A percentile compares a stretch with the other conserved stretches of the same genome.
Conservation (phyloP, 2,329 filamentous ascomycete genomes). For the Phaeophleospora eucalypticola region DNA sequence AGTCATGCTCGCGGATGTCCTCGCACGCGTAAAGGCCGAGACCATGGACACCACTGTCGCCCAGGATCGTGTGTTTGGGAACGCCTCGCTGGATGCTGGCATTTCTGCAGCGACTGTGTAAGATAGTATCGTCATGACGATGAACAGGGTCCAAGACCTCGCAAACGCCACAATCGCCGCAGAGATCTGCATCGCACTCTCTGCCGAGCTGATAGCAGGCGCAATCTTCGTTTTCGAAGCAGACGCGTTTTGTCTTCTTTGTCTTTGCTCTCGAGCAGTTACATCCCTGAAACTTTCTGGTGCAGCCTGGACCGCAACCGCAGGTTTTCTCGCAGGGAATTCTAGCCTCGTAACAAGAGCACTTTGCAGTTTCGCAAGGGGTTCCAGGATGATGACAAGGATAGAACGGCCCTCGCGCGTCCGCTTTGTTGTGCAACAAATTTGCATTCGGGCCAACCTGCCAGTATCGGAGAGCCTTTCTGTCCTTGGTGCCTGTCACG, state of each 20-base stretch:
- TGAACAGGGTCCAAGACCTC: conserved; percentile 68
- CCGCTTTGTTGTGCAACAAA: conserved; percentile 9
- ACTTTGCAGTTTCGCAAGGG: conserved; percentile 58
- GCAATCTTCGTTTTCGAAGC: conserved; percentile 47
- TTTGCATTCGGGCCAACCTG: conserved; percentile 9
- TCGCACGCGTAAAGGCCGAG: conserved; percentile 73
- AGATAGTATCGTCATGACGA: conserved; percentile 54
- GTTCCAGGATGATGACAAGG: conserved; percentile 65
- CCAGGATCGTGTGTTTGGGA: conserved; percentile 63
- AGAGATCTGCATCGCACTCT: conserved; percentile 77
- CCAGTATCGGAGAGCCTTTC: conserved; percentile 18
- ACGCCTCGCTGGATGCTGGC: conserved; percentile 65
- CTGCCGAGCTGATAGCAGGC: conserved; percentile 68
- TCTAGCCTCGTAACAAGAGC: conserved; percentile 58
- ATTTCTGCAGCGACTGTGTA: conserved; percentile 64
- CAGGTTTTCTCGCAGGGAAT: conserved; percentile 72
- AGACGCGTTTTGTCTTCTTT: conserved; percentile 42
- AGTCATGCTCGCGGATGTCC: conserved; percentile 63
- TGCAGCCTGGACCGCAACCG: conserved; percentile 58
- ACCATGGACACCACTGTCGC: conserved; percentile 67
- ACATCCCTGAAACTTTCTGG: conserved; percentile 45
- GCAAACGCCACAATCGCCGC: conserved; percentile 63
- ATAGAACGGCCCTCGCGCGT: conserved; percentile 54
- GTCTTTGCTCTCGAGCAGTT: conserved; percentile 28
- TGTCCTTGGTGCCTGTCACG: conserved; percentile 3